Conservation (phyloP, 768 basidiomycete genomes). For the Kwoniella europaea region DNA sequence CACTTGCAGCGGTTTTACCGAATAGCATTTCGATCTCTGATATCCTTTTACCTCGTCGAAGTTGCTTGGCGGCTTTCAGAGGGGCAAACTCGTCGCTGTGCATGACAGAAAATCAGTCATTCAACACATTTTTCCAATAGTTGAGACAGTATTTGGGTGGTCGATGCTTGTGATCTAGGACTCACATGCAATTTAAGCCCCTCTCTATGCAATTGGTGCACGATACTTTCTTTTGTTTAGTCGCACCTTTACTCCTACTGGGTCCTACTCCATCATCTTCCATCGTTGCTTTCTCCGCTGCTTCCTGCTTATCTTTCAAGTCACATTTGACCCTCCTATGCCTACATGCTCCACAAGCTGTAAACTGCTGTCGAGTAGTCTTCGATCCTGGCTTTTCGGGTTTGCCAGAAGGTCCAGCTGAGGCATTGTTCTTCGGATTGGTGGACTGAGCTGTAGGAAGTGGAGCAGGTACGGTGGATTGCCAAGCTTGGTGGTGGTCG, state of each 20-base stretch:
- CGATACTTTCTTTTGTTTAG: constrained; percentile 60
- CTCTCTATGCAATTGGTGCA: constrained; percentile 92
- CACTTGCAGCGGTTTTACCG: constrained; percentile 34
- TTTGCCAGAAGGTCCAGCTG: constrained; percentile 5
- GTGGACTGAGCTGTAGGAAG: not conserved
- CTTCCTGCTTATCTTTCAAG: constrained; percentile 76
- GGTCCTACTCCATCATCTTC: constrained; percentile 29
- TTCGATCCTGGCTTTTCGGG: constrained; percentile 58
- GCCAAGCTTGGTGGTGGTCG: constrained; percentile 16
- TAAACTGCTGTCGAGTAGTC: constrained; percentile 80
- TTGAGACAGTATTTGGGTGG: constrained; percentile 6
- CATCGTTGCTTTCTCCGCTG: constrained; percentile 60
- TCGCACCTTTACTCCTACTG: constrained; percentile 20
- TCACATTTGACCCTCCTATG: constrained; percentile 94
- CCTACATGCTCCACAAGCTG: constrained; percentile 91
- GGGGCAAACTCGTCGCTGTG: constrained; percentile 89
- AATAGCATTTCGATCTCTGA: constrained; percentile 53
- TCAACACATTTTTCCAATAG: not conserved
- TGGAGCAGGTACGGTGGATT: constrained; percentile 24
- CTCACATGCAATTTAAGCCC: constrained; percentile 90
- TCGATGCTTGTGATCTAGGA: constrained; percentile 36
- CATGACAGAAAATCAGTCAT: not conserved
- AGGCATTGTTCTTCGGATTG: constrained; percentile 1
- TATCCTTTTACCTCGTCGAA: constrained; percentile 59
- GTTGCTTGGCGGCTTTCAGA: constrained; percentile 84